Base-by-base conservation (phyloP, 352 stramenopile species). In the Thraustotheca clavata region DNA sequence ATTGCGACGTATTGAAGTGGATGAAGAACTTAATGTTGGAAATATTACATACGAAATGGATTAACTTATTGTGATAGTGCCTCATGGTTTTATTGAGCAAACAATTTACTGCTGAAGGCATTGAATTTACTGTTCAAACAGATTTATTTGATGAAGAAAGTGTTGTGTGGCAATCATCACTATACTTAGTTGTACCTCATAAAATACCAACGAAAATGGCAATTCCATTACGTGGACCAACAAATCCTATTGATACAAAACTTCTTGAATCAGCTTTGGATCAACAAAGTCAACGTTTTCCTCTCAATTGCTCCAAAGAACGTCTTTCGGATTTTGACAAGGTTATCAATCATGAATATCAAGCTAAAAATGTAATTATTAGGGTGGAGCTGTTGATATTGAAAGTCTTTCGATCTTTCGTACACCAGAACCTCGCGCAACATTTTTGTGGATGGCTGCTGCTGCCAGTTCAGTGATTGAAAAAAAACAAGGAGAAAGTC, bases 21-120 rank as follows among this genome's bases (percentile, higher is more conserved):
- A 65, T 16, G 50, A 67, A 29, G 59, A 59, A 16, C 66, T 77
- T 29, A 62, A 70, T 40, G 78, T 89, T n/a, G n/a, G n/a, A n/a
- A 67, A 40, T 27, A 35, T 55, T 38, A 39, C 35, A 2, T 47
- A 2, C 3, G 24, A 20, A 9, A 50, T 52, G 11, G 7, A 52
- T 7, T 1, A 2, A 2, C n/a, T 31, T 9, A 49, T 61, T 1
- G 27, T 49, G n/a, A 26, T 52, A 90, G 83, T 88, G 80, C 46
- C 36, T 89, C 20, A 89, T 91, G 83, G 79, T 89, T 34, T 62
- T 89, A 18, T 85, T 74, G 20, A 73, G 87, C 65, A 91, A 91
- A 69, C 74, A 75, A 5, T 87, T 89, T 40, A 71, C 88, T 20
- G 73, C 86, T 32, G 69, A 73, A 14, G 79, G 83, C 59, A 73